phyloP scores from a whole-genome alignment of 768 basidiomycete species.

The Trametes gibbosa region DNA sequence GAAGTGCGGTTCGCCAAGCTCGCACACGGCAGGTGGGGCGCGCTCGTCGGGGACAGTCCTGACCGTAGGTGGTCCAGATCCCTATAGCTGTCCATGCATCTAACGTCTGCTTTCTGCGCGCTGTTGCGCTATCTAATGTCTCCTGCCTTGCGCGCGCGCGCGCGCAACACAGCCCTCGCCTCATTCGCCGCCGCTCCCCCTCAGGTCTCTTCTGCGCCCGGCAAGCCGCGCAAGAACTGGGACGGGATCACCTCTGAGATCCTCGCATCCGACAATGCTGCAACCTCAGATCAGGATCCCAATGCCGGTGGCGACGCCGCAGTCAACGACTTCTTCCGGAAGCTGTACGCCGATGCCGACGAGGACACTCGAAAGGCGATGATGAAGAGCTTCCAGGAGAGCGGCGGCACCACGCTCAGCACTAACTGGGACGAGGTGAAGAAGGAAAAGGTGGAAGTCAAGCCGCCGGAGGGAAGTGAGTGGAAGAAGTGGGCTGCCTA shows the following conservation, averaged over 20 bases:
- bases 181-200: slow-evolving; percentile 35
- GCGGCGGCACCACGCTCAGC: slow-evolving; percentile 91
- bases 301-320: slow-evolving; percentile 88
- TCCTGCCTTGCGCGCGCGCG: not conserved
- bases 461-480: slow-evolving; percentile 82
- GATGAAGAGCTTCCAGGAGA: slow-evolving; percentile 97
- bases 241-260: slow-evolving; percentile 74
- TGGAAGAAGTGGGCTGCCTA: slow-evolving; percentile 69
- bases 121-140: not conserved
- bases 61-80: slow-evolving; percentile 57
- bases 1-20: slow-evolving; percentile 79
- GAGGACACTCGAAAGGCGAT: slow-evolving; percentile 91
- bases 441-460: slow-evolving; percentile 67
- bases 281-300: slow-evolving; percentile 70
- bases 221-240: slow-evolving; percentile 79
- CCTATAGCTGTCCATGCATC: slow-evolving; percentile 25
- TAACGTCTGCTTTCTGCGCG: not conserved
- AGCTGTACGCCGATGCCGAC: slow-evolving; percentile 87
- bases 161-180: slow-evolving; percentile 22
- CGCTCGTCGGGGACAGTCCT: slow-evolving; percentile 68
- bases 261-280: slow-evolving; percentile 66
- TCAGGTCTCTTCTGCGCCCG: slow-evolving; percentile 28
- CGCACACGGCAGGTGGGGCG: slow-evolving; percentile 68
- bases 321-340: slow-evolving; percentile 87
- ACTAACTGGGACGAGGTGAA: slow-evolving; percentile 94